Percentiles rank a stretch among this genome's conserved stretches.
Evolutionary conservation across 2,329 filamentous ascomycete genomes (phyloP).

Genomic region (Ascochyta koolunga): DNA sequence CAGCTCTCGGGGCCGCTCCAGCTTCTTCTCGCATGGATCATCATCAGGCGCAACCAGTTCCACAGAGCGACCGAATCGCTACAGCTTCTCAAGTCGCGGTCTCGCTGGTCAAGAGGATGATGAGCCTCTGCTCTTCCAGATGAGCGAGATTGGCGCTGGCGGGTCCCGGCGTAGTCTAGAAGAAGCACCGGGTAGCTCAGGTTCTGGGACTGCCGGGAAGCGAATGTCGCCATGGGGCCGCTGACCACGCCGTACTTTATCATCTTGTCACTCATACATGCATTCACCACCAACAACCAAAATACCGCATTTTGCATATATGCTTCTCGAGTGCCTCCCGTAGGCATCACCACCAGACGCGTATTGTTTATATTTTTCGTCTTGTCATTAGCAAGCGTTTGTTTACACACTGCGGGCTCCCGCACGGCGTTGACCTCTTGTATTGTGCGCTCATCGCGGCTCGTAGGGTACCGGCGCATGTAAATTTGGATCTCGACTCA

Average conservation of each 20-base stretch:
- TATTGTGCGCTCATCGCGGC: no score
- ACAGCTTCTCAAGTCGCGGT: constrained; percentile 53
- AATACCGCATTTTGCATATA: background rate
- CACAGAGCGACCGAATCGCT: constrained; percentile 46
- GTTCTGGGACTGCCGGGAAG: constrained; percentile 33
- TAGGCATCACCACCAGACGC: background rate
- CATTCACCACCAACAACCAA: background rate
- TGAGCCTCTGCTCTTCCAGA: constrained; percentile 73
- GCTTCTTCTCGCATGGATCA: constrained; percentile 40
- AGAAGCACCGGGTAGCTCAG: constrained; percentile 40
- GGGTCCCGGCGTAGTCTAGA: constrained; percentile 47
- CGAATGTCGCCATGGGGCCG: constrained; percentile 37
- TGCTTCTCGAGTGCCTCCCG: background rate
- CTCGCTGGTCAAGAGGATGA: constrained; percentile 61
- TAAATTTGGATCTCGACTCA: background rate
- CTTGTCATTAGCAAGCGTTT: constrained; percentile 5
- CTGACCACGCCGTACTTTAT: background rate
- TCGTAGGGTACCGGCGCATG: background rate
- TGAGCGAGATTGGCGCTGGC: constrained; percentile 68
- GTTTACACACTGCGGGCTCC: background rate
- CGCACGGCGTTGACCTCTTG: background rate
- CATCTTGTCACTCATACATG: background rate
- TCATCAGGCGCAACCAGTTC: constrained; percentile 44
- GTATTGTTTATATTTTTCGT: background rate
- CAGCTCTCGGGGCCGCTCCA: constrained; percentile 36